Base-by-base conservation (phyloP, 345 rosid genomes). In the Fremontodendron californicum region DNA sequence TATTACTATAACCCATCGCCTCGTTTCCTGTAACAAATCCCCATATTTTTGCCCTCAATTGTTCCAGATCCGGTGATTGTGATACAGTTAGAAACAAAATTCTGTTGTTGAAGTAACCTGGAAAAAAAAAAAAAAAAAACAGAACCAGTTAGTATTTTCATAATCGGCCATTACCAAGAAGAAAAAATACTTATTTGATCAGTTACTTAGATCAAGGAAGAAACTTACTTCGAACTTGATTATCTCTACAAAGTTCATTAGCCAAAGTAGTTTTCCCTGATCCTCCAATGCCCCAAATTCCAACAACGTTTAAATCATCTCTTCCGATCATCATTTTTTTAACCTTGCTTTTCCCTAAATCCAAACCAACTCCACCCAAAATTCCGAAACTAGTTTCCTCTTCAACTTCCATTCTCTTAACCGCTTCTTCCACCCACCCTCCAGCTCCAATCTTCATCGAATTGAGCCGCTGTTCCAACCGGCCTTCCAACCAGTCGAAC, bases 251-350 rank as follows among this genome's bases (percentile, higher is more conserved):
- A 78, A 90, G 58, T 78, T 95, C 96, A 75, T 68, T 77, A 37
- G 96, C 99, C 81, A 95, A 81, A 77, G 99, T 93, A 8, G 98
- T 93, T 71, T 95, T 95, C 0, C 98, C 98, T 0, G 91, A 93
- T 19, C 98, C 99, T 0, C 94, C 98, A 78, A 91, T 93, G 3
- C 99, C 98, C 77, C 71, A 69, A 52, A 93, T 92, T 66, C 93
- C 98, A 61, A 91, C 64, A 66, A 91, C 62, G 39, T 73, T 76
- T 25, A 77, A 66, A 65, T 73, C 75, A 0, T 90, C 86, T 21
- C 81, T 77, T 21, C 33, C 85, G 9, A 85, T 78, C n/a, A 96
- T 19, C 97, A 90, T 87, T 84, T 91, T 92, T 84, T 90, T 88
- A 65, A 96, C 98, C 63, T 85, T 86, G 74, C 46, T 88, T 89